These are phyloP conservation scores for Phaeosphaeria sp. DNA, from an alignment of 2,329 filamentous ascomycete species.

Conservation along the genomic window DNA sequence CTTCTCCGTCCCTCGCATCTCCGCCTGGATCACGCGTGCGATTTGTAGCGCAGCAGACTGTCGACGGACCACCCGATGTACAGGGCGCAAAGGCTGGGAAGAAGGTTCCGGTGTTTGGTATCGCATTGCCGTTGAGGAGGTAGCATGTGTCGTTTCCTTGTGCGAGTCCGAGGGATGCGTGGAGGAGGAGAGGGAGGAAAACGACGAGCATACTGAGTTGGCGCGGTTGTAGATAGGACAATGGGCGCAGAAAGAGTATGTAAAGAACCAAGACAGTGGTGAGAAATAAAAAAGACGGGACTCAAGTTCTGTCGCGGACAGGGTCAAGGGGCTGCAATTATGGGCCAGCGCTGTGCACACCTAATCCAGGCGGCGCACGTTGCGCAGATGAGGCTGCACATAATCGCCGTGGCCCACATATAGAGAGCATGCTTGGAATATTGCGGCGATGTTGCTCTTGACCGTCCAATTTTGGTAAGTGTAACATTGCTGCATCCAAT, in stretches of 20 bases:
- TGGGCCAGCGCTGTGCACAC: neutral
- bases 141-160: too few species aligned
- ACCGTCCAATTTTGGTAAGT: neutral
- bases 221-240: too few species aligned
- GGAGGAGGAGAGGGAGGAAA: too few species aligned
- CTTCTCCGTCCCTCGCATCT: neutral
- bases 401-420: too few species aligned
- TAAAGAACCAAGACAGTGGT: neutral
- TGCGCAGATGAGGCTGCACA: neutral
- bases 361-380: neutral
- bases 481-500: too few species aligned
- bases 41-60: slow-evolving; percentile 4
- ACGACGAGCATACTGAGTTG: too few species aligned
- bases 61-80: neutral
- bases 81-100: slow-evolving; percentile 3
- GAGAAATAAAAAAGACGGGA: neutral
- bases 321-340: neutral
- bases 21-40: slow-evolving; percentile 1
- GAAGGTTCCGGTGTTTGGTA: neutral
- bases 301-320: neutral
- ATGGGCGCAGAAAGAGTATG: too few species aligned
- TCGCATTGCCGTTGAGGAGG: neutral
- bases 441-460: too few species aligned
- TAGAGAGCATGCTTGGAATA: too few species aligned
- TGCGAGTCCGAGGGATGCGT: too few species aligned